Base-by-base conservation (phyloP, 257 asterid species). In the Solanum tacnaense region DNA sequence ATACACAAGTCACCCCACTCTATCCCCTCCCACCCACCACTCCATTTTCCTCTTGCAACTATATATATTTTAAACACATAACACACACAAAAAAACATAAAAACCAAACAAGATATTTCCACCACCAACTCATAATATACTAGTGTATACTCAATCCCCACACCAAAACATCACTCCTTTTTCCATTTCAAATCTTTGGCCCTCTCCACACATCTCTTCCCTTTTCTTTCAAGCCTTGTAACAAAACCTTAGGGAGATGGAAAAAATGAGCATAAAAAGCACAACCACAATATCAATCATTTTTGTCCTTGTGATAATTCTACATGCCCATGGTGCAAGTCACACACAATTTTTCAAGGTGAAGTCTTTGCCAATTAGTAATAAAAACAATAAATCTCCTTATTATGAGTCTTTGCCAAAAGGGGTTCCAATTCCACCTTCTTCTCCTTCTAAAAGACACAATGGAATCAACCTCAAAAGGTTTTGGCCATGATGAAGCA, bases 371-470 rank as follows among this genome's bases (percentile, higher is more conserved):
- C 90, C 90, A 11, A 83, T 35, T 36, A 71, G 13, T 11, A 16
- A 13, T 11, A 49, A 49, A 49, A 89, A 15, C 8, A 89, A 25
- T 18, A 71, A 29, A 20, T 68, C 89, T 87, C 87, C 89, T 5
- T 39, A 82, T 5, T 39, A 82, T 25, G 96, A 92, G 27, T 92
- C 83, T 81, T 83, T 96, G 91, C 98, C 98, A 0, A 94, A 93
- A 92, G 96, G 95, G 88, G 88, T 90, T 18, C 98, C 98, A 1
- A 89, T 94, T n/a, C 98, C 98, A 52, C 98, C 98, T 13, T 96
- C 98, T 5, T 95, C 90, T 49, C 98, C 98, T 62, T 96, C 98
- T 29, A 31, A 32, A 16, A 88, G 96, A 88, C 96, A 93, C 91
- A 94, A 96, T 70, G 89, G 58, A 76, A 89, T 94, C 87, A 95